Percentiles rank a stretch among this genome's conserved stretches.
Conservation (phyloP, 768 basidiomycete genomes). For the Mycena latifolia region DNA sequence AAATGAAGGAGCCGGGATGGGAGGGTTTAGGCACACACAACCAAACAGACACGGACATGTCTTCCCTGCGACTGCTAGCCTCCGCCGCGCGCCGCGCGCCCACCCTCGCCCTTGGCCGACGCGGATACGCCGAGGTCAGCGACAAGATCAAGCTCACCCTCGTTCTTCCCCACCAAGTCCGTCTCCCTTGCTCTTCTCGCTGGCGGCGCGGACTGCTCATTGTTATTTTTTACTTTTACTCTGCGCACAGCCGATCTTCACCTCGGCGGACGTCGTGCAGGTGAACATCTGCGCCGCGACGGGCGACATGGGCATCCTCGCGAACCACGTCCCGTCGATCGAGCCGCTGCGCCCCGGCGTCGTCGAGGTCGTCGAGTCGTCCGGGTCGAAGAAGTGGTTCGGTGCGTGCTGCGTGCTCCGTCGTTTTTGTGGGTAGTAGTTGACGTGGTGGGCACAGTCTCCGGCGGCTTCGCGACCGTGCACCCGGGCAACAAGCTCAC, state of each 20-base stretch:
- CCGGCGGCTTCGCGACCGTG: constrained; percentile 96
- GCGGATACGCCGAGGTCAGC: constrained; percentile 93
- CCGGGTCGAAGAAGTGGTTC: constrained; percentile 94
- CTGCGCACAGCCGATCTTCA: constrained; percentile 87
- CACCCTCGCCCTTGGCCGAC: constrained; percentile 65
- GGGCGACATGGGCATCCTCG: constrained; percentile 99
- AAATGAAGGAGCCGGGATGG: neutral
- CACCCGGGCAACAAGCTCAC: constrained; percentile 95
- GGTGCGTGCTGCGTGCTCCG: constrained; percentile 71
- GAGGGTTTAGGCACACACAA: neutral
- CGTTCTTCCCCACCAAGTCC: constrained; percentile 94
- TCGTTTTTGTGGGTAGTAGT: neutral
- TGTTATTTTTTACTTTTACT: neutral
- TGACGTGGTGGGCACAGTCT: constrained; percentile 65
- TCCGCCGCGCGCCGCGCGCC: constrained; percentile 73
- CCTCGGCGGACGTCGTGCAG: constrained; percentile 92
- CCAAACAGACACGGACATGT: constrained; percentile 56
- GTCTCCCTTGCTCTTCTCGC: constrained; percentile 40
- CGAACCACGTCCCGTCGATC: constrained; percentile 98
- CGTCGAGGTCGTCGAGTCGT: constrained; percentile 92
- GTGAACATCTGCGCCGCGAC: constrained; percentile 95
- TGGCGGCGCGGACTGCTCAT: neutral
- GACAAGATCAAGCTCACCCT: constrained; percentile 95
- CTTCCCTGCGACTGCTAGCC: constrained; percentile 79
- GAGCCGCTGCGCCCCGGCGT: constrained; percentile 96